Conservation (phyloP, 2,329 filamentous ascomycete species). For the Pezicula rhizophila region DNA sequence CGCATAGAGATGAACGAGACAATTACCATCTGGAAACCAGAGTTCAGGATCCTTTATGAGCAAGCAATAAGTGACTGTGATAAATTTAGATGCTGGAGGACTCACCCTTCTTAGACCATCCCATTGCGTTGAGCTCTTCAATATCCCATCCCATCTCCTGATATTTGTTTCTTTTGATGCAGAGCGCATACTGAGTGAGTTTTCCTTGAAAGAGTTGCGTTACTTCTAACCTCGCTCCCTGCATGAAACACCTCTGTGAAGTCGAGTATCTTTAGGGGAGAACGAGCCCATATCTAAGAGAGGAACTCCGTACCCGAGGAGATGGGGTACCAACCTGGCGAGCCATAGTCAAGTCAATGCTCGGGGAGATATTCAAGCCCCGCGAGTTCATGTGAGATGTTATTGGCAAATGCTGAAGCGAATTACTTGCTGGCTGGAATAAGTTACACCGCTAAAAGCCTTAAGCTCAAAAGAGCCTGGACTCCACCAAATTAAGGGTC, state of each 20-base stretch:
- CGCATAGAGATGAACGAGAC: slow-evolving; percentile 63
- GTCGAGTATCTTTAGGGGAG: slow-evolving; percentile 7
- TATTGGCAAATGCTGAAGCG: background rate
- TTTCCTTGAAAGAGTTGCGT: slow-evolving; percentile 1
- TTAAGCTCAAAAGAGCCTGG: too few relatives aligned
- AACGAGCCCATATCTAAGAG: background rate
- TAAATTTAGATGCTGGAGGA: slow-evolving; percentile 1
- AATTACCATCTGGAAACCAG: slow-evolving; percentile 63
- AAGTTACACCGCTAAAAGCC: background rate
- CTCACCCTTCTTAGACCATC: slow-evolving; percentile 39
- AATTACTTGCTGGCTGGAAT: background rate
- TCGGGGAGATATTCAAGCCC: too few relatives aligned
- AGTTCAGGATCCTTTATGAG: slow-evolving; percentile 60
- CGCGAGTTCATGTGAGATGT: slow-evolving; percentile 10
- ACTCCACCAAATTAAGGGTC: too few relatives aligned
- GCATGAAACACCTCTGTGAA: slow-evolving; percentile 19
- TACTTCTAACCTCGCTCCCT: slow-evolving; percentile 17
- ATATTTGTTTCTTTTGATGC: slow-evolving; percentile 17
- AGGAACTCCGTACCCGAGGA: slow-evolving; percentile 5
- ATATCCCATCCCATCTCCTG: slow-evolving; percentile 31
- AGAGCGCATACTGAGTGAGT: slow-evolving; percentile 3
- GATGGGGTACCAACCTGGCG: slow-evolving; percentile 1
- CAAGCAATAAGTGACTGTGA: background rate
- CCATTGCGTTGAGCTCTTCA: slow-evolving; percentile 31
- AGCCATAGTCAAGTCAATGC: slow-evolving; percentile 15